These are phyloP conservation scores for Ophiosphaerella herpotricha DNA, from an alignment of 2,329 filamentous ascomycete genomes.

Conservation along the genomic window DNA sequence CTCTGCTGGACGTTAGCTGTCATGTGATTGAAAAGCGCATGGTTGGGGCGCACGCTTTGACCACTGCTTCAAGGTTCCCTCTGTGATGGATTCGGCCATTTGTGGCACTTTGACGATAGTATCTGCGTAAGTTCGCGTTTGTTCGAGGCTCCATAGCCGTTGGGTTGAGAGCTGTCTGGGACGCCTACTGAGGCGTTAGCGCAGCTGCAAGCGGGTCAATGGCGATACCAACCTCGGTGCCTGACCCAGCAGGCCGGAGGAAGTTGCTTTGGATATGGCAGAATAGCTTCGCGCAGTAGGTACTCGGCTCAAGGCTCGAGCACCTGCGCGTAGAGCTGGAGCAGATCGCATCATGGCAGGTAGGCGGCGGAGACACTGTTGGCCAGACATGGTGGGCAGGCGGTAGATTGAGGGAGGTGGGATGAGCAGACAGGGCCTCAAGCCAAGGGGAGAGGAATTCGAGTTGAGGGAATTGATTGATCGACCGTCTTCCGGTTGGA, in stretches of 20 bases:
- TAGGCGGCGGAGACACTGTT: conserved; percentile 46
- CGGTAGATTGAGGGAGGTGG: neutral
- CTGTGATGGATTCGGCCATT: conserved; percentile 98
- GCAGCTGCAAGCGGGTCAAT: conserved; percentile 6
- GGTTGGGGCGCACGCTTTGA: conserved; percentile 65
- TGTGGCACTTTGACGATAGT: conserved; percentile 89
- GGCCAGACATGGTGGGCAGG: conserved; percentile 39
- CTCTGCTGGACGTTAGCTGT: conserved; percentile 52
- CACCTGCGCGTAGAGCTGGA: conserved; percentile 36
- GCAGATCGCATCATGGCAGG: conserved; percentile 35
- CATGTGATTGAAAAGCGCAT: neutral
- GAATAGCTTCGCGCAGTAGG: conserved; percentile 41
- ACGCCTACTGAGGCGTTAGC: conserved; percentile 31
- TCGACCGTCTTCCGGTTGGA: conserved; percentile 7
- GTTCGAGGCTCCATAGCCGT: conserved; percentile 34
- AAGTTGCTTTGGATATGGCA: conserved; percentile 38
- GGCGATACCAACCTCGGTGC: conserved; percentile 32
- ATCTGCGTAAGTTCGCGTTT: conserved; percentile 61
- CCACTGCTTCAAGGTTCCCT: conserved; percentile 96
- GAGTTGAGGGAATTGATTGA: conserved; percentile 39
- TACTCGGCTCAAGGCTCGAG: conserved; percentile 27
- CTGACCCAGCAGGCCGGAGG: conserved; percentile 38
- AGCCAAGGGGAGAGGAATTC: conserved; percentile 10
- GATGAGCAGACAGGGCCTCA: conserved; percentile 15
- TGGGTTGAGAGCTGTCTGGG: conserved; percentile 33